These are phyloP conservation scores for Globisporangium nunn DNA, from an alignment of 352 stramenopile species.

Conservation along the genomic window DNA sequence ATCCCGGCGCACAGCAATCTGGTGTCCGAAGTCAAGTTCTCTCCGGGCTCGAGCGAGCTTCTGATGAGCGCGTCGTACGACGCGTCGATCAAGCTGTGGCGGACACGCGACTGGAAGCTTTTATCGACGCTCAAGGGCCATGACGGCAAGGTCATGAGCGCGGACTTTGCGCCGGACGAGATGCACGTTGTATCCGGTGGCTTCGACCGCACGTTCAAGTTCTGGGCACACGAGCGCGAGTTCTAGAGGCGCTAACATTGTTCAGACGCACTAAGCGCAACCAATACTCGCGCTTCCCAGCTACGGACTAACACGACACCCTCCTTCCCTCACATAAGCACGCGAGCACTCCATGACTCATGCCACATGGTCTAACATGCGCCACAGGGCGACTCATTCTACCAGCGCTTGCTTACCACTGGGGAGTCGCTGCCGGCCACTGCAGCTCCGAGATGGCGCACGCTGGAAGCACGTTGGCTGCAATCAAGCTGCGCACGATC, in stretches of 20 bases:
- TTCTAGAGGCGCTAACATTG: constrained; percentile 40
- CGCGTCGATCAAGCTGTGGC: constrained; percentile 92
- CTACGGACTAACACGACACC: neutral
- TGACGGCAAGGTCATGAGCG: constrained; percentile 93
- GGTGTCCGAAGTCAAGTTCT: constrained; percentile 90
- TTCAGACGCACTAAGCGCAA: neutral
- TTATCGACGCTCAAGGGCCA: constrained; percentile 88
- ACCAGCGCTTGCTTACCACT: neutral
- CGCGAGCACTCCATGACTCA: neutral
- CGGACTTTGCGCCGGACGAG: constrained; percentile 88
- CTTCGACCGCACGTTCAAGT: constrained; percentile 91
- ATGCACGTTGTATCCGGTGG: constrained; percentile 85
- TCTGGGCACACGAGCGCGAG: constrained; percentile 88
- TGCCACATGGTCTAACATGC: neutral
- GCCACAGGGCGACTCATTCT: neutral
- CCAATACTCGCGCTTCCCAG: too few relatives aligned
- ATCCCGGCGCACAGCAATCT: constrained; percentile 94
- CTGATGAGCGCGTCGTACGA: constrained; percentile 93
- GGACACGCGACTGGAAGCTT: constrained; percentile 90
- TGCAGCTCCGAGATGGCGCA: constrained; percentile 15
- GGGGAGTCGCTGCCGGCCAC: neutral
- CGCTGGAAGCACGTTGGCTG: constrained; percentile 11
- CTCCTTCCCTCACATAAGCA: neutral
- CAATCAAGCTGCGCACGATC: constrained; percentile 25
- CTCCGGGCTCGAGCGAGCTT: constrained; percentile 73